Evolutionary conservation across 1,139 yeast species (phyloP).

Genomic region (Yamadazyma songkhlaensis): DNA sequence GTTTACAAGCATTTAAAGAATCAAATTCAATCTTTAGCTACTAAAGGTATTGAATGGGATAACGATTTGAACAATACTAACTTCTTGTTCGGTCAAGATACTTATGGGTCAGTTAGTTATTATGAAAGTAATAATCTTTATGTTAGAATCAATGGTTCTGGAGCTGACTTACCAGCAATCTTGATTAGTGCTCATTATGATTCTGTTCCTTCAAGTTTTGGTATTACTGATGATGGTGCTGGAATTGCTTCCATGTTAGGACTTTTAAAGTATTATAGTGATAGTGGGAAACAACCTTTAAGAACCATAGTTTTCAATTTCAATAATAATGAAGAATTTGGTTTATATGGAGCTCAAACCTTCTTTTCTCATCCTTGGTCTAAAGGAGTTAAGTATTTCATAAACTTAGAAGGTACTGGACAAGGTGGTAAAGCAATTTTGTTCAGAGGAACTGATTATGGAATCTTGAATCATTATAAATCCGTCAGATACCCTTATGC

Average conservation of each 20-base stretch:
- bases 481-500: slow-evolving; percentile 72
- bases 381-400: slow-evolving; percentile 56
- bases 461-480: slow-evolving; percentile 45
- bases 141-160: slow-evolving; percentile 67
- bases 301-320: slow-evolving; percentile 80
- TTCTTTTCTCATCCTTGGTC: slow-evolving; percentile 79
- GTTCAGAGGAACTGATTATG: slow-evolving; percentile 80
- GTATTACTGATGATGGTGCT: slow-evolving; percentile 92
- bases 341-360: slow-evolving; percentile 77
- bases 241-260: slow-evolving; percentile 87
- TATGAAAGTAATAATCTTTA: slow-evolving; percentile 78
- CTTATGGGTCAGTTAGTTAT: slow-evolving; percentile 44
- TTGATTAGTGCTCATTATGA: slow-evolving; percentile 85
- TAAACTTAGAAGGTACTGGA: slow-evolving; percentile 94
- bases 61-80: slow-evolving; percentile 45
- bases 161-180: slow-evolving; percentile 58
- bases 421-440: slow-evolving; percentile 87
- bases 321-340: slow-evolving; percentile 90
- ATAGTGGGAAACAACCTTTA: slow-evolving; percentile 37
- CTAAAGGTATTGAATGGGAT: slow-evolving; percentile 46
- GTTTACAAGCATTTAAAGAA: slow-evolving; percentile 66
- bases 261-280: slow-evolving; percentile 50
- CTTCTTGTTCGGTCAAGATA: slow-evolving; percentile 41
- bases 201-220: slow-evolving; percentile 83
- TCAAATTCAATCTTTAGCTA: slow-evolving; percentile 34